A percentile compares a stretch with the other conserved stretches of the same genome.
Evolutionary conservation across 1,139 yeast species (phyloP).

Genomic region (Sugiyamaella neomexicana): DNA sequence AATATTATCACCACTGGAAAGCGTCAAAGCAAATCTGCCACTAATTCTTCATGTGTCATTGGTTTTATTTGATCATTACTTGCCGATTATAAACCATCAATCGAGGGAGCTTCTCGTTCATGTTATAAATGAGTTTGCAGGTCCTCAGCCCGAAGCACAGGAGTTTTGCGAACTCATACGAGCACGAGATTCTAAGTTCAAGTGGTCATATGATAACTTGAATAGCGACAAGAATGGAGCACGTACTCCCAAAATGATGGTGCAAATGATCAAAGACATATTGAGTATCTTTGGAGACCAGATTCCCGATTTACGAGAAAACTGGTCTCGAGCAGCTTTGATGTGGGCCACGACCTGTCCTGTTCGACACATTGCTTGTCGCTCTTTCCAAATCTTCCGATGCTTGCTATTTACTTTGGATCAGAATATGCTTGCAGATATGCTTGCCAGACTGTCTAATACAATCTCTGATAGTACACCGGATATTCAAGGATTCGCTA

Average conservation of each 20-base stretch:
- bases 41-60: conserved; percentile 79
- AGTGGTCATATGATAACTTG: conserved; percentile 90
- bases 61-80: conserved; percentile 83
- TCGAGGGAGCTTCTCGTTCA: conserved; percentile 76
- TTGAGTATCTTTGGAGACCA: conserved; percentile 56
- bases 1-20: conserved; percentile 49
- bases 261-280: conserved; percentile 64
- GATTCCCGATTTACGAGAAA: conserved; percentile 60
- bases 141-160: conserved; percentile 52
- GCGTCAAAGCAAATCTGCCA: conserved; percentile 52
- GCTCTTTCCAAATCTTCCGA: conserved; percentile 91
- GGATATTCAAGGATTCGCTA: conserved; percentile 94
- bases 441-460: conserved; percentile 89
- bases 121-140: conserved; percentile 61
- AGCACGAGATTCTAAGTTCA: conserved; percentile 37
- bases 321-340: conserved; percentile 83
- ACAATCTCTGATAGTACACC: conserved; percentile 86
- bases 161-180: conserved; percentile 21
- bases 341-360: conserved; percentile 98
- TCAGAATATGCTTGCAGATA: conserved; percentile 85
- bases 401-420: conserved; percentile 77
- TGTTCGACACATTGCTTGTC: conserved; percentile 93
- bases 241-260: conserved; percentile 86
- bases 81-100: conserved; percentile 78
- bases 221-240: conserved; percentile 77